These are phyloP conservation scores for Ensete glaucum DNA, from an alignment of 176 grass and related monocot species.

Conservation along the genomic window DNA sequence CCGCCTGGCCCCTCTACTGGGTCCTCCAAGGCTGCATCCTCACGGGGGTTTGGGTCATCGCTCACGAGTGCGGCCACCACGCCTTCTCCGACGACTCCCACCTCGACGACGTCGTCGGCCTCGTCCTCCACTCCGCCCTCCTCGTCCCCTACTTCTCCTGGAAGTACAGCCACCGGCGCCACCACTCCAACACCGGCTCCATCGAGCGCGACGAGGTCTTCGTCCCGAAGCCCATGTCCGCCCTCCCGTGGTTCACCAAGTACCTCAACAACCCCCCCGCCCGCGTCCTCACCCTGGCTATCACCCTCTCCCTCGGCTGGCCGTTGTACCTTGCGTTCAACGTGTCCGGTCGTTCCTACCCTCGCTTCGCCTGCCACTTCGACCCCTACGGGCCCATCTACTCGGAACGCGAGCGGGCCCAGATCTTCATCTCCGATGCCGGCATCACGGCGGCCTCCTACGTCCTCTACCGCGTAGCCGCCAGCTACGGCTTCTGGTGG, in stretches of 20 bases:
- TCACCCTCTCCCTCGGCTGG: slow-evolving; percentile 82
- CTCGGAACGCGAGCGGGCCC: slow-evolving; percentile 58
- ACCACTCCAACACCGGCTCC: slow-evolving; percentile 93
- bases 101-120: slow-evolving; percentile 66
- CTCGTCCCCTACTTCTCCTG: slow-evolving; percentile 92
- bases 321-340: slow-evolving; percentile 73
- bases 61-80: slow-evolving; percentile 91
- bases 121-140: slow-evolving; percentile 79
- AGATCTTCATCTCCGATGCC: slow-evolving; percentile 74
- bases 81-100: slow-evolving; percentile 73
- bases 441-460: slow-evolving; percentile 30
- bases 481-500: slow-evolving; percentile 62
- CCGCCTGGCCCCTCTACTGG: slow-evolving; percentile 71
- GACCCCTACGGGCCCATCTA: slow-evolving; percentile 85
- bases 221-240: slow-evolving; percentile 65
- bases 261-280: slow-evolving; percentile 71
- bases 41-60: slow-evolving; percentile 82
- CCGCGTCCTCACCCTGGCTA: slow-evolving; percentile 32
- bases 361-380: slow-evolving; percentile 84
- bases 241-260: slow-evolving; percentile 36
- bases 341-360: slow-evolving; percentile 72
- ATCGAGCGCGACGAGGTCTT: slow-evolving; percentile 95
- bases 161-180: slow-evolving; percentile 92
- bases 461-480: slow-evolving; percentile 38
- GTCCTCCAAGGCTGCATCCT: slow-evolving; percentile 56